These are phyloP conservation scores for Aspergillus nomiae DNA, from an alignment of 2,329 filamentous ascomycete genomes.

Conservation along the genomic window DNA sequence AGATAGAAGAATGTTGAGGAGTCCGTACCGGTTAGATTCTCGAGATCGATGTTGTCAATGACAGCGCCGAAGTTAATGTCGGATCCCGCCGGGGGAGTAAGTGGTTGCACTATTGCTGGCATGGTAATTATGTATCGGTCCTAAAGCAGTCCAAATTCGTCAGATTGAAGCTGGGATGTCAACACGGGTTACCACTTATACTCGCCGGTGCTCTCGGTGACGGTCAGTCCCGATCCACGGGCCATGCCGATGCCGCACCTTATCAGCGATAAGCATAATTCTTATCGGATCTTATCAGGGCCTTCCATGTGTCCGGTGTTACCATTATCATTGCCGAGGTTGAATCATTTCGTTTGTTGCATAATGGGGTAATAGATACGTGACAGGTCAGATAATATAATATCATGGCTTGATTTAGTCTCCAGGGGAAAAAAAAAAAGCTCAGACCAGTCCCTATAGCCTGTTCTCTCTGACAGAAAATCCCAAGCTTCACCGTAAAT, in stretches of 20 bases:
- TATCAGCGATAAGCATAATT: background rate
- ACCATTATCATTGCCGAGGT: background rate
- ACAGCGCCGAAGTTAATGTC: conserved; percentile 62
- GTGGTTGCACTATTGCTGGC: conserved; percentile 19
- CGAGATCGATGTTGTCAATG: conserved; percentile 60
- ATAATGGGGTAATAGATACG: background rate
- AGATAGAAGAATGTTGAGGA: background rate
- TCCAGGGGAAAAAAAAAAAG: background rate
- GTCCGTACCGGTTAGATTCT: conserved; percentile 62
- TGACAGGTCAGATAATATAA: background rate
- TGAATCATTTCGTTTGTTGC: background rate
- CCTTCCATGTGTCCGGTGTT: background rate
- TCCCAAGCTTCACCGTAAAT: background rate
- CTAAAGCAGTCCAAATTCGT: background rate
- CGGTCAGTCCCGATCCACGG: conserved; percentile 1
- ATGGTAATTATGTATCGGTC: background rate
- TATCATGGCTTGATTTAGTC: background rate
- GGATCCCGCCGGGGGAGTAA: conserved; percentile 32
- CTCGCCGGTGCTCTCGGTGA: background rate
- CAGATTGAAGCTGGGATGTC: background rate
- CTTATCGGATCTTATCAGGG: background rate
- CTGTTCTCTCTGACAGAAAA: too few species aligned
- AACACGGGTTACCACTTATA: background rate
- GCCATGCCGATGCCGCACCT: background rate
- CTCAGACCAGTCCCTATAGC: background rate